Conservation (phyloP, 352 stramenopile species). For the Thalassiosira livingstoniorum region DNA sequence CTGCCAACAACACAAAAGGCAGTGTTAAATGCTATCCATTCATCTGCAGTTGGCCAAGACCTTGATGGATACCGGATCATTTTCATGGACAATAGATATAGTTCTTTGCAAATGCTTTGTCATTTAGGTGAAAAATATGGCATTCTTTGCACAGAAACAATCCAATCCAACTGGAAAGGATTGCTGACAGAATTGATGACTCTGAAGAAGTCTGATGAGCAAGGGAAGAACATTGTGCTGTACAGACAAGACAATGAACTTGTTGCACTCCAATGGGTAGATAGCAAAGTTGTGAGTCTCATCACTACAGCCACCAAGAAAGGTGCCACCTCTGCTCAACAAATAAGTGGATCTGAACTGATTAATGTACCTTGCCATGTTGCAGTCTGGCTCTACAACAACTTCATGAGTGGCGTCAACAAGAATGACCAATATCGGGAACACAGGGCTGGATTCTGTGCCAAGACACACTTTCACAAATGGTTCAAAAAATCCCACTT, state of each 20-base stretch:
- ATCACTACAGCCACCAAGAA: background rate
- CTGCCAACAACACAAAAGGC: background rate
- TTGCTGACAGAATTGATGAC: background rate
- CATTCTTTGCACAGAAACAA: background rate
- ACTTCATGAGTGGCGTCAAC: background rate
- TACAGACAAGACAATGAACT: background rate
- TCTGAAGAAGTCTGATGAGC: background rate
- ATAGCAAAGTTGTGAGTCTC: constrained; percentile 7
- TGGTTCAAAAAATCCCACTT: background rate
- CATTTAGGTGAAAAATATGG: background rate
- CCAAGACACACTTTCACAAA: background rate
- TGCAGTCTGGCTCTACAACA: background rate
- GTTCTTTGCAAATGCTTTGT: background rate
- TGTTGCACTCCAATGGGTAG: background rate
- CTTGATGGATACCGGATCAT: background rate
- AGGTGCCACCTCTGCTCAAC: background rate
- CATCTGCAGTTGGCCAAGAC: background rate
- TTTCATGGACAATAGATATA: background rate
- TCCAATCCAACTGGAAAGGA: background rate
- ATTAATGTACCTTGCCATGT: background rate
- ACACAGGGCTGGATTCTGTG: background rate
- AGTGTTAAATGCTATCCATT: too few relatives aligned
- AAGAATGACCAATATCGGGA: background rate
- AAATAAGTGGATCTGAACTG: background rate
- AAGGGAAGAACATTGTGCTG: background rate